These are phyloP conservation scores for Herpotrichia juniperi DNA, from an alignment of 2,329 filamentous ascomycete species.

Conservation along the genomic window DNA sequence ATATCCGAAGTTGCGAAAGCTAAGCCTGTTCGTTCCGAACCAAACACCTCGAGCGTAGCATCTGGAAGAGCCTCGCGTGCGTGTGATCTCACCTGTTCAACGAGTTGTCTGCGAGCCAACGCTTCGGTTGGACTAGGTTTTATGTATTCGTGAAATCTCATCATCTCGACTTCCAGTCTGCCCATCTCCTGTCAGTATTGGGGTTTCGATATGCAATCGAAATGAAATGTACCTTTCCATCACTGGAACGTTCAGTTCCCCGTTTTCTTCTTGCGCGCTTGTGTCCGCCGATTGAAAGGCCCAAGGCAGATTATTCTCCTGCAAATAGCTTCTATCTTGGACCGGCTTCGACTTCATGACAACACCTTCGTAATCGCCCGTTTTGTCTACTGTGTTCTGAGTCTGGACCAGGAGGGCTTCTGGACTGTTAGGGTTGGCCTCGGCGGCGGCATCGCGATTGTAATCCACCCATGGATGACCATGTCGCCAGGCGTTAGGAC, in stretches of 20 bases:
- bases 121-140: slow-evolving; percentile 52
- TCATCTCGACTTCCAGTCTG: slow-evolving; percentile 26
- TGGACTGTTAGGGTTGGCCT: background rate
- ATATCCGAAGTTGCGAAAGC: slow-evolving; percentile 61
- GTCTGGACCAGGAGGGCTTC: background rate
- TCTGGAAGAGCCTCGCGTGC: slow-evolving; percentile 25
- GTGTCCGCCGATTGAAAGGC: background rate
- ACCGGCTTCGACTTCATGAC: background rate
- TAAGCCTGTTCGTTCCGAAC: slow-evolving; percentile 60
- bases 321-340: background rate
- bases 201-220: background rate
- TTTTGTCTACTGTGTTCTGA: background rate
- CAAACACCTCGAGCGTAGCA: slow-evolving; percentile 53
- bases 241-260: background rate
- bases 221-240: slow-evolving; percentile 1
- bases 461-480: background rate
- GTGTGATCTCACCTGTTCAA: slow-evolving; percentile 33
- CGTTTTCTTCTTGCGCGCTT: background rate
- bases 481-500: background rate
- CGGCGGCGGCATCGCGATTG: background rate
- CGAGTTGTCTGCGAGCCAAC: slow-evolving; percentile 41
- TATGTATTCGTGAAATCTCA: slow-evolving; percentile 31
- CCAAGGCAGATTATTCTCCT: background rate
- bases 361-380: background rate
- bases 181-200: background rate